A percentile compares a stretch with the other conserved stretches of the same genome.
These are phyloP conservation scores for Pseudogymnoascus destructans DNA, from an alignment of 2,329 filamentous ascomycete genomes.

Conservation along the genomic window DNA sequence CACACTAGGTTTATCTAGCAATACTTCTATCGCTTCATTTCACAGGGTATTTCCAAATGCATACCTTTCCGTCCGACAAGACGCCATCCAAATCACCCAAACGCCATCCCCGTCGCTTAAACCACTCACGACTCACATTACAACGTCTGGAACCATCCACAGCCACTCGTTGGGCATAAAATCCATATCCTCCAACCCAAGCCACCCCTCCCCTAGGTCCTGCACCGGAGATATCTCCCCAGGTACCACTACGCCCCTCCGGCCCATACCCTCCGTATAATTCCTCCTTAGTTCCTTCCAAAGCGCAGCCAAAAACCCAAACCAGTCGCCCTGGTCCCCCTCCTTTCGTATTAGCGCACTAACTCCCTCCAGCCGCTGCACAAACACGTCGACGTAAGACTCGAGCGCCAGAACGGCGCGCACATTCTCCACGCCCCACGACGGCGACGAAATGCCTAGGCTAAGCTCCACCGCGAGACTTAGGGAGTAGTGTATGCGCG, in stretches of 20 bases:
- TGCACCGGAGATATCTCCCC: neutral
- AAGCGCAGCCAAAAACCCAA: constrained; percentile 1
- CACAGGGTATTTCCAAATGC: neutral
- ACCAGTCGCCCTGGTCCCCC: constrained; percentile 4
- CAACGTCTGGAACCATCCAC: neutral
- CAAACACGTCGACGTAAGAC: constrained; percentile 9
- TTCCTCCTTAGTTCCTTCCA: constrained; percentile 5
- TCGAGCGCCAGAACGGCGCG: constrained; percentile 7
- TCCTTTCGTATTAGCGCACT: neutral
- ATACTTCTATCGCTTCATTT: neutral
- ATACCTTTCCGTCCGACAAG: neutral
- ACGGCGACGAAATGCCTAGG: constrained; percentile 7
- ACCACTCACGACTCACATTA: neutral
- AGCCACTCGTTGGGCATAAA: constrained; percentile 10
- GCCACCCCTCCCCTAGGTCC: neutral
- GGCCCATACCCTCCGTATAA: constrained; percentile 5
- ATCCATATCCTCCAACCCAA: constrained; percentile 5
- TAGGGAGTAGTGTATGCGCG: constrained; percentile 9
- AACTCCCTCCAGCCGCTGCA: neutral
- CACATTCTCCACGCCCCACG: constrained; percentile 9
- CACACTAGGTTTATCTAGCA: neutral
- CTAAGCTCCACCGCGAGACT: constrained; percentile 10
- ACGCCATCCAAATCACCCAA: neutral
- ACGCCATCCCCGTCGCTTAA: neutral
- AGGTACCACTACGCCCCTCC: neutral